phyloP scores from a whole-genome alignment of 108 stramenopile species.

The Seminavis robusta region DNA sequence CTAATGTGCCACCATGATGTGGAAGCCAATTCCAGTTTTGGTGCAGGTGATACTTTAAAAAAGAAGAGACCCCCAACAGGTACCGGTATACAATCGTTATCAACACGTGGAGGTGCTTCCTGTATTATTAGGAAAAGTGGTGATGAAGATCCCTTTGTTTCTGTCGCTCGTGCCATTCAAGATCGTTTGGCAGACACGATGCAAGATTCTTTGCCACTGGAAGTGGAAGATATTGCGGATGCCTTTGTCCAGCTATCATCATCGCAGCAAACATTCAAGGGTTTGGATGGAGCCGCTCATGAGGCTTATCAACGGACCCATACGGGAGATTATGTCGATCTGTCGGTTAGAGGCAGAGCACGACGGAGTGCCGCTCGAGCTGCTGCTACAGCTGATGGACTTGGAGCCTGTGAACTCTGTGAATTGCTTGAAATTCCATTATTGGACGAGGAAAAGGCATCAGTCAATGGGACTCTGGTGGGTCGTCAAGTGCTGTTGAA shows the following conservation, averaged over 20 bases:
- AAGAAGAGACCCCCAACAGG: too few species aligned
- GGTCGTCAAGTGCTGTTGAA: constrained; percentile 4
- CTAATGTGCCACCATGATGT: too few species aligned
- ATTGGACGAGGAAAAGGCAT: constrained; percentile 1
- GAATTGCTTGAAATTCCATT: constrained; percentile 38
- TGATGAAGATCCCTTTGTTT: too few species aligned
- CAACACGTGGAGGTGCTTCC: too few species aligned
- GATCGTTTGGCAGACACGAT: too few species aligned
- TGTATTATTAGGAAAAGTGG: too few species aligned
- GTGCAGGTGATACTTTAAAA: too few species aligned
- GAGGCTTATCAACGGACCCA: constrained; percentile 82
- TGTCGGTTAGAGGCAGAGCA: constrained; percentile 64
- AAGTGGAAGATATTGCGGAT: constrained; percentile 16
- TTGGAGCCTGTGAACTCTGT: constrained; percentile 74
- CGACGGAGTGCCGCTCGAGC: constrained; percentile 64
- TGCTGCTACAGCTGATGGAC: constrained; percentile 63
- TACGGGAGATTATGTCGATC: constrained; percentile 27
- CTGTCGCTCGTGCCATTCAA: too few species aligned
- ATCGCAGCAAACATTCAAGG: constrained; percentile 66
- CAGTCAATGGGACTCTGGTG: not conserved
- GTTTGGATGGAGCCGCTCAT: constrained; percentile 76
- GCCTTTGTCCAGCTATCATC: constrained; percentile 53
- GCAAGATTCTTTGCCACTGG: too few species aligned
- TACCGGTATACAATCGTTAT: too few species aligned
- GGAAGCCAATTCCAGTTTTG: too few species aligned